Percentiles rank a stretch among this genome's conserved stretches.
These are phyloP conservation scores for Microbotryum scabiosae DNA, from an alignment of 1,284 basidiomycete species.

Conservation along the genomic window DNA sequence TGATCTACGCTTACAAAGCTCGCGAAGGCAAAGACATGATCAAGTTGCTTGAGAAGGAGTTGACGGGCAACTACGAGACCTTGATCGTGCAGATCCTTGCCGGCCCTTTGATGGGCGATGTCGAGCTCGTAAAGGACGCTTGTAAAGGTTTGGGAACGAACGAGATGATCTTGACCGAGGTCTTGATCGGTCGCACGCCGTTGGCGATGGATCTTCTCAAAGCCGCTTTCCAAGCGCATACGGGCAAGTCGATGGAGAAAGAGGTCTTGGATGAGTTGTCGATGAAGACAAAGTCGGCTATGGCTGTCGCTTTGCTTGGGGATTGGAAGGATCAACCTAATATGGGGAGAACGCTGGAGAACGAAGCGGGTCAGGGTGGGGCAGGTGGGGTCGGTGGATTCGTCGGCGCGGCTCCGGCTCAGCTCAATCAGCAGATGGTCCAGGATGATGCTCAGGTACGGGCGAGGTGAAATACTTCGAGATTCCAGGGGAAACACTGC, in stretches of 20 bases:
- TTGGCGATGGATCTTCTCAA: conserved; percentile 37
- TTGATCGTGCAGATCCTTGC: conserved; percentile 25
- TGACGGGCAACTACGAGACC: conserved; percentile 36
- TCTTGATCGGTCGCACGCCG: conserved; percentile 36
- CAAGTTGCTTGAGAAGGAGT: conserved; percentile 36
- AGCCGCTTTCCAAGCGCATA: conserved; percentile 34
- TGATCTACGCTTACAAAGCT: conserved; percentile 35
- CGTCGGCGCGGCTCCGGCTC: conserved; percentile 23
- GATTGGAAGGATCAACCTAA: conserved; percentile 27
- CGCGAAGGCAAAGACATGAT: conserved; percentile 36
- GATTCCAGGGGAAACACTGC: no score
- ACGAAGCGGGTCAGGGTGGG: conserved; percentile 27
- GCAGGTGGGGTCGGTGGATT: conserved; percentile 29
- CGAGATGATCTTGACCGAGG: conserved; percentile 37
- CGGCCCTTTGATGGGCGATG: conserved; percentile 37
- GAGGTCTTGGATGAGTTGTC: conserved; percentile 38
- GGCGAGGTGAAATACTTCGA: background rate
- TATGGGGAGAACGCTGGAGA: conserved; percentile 29
- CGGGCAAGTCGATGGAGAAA: conserved; percentile 35
- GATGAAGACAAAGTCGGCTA: conserved; percentile 38
- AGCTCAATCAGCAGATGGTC: conserved; percentile 5
- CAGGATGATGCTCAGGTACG: conserved; percentile 3
- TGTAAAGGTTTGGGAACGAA: conserved; percentile 38
- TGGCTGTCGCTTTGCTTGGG: conserved; percentile 36
- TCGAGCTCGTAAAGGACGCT: conserved; percentile 36